Percentiles rank a stretch among this genome's conserved stretches.
Evolutionary conservation across 2,329 filamentous ascomycete genomes (phyloP).

Genomic region (Fusarium redolens): DNA sequence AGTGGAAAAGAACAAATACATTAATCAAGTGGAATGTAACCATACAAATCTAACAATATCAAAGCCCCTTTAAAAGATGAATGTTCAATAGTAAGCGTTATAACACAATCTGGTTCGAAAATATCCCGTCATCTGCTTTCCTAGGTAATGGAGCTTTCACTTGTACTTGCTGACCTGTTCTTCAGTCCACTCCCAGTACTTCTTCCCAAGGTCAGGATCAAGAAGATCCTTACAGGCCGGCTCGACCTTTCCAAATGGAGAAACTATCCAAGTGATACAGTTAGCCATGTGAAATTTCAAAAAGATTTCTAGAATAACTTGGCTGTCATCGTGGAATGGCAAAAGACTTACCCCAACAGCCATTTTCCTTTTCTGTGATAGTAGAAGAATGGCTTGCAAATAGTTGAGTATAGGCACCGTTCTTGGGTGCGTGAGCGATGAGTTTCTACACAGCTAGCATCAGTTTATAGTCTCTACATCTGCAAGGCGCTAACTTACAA

Average conservation of each 20-base stretch:
- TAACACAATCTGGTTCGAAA: too few species aligned
- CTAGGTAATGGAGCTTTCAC: too few species aligned
- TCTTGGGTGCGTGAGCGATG: neutral
- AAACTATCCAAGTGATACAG: neutral
- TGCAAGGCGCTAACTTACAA: rapidly evolving
- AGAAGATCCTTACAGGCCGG: neutral
- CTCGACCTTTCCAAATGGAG: neutral
- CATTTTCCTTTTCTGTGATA: neutral
- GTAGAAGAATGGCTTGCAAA: neutral
- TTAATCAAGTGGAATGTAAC: too few species aligned
- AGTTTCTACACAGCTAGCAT: rapidly evolving
- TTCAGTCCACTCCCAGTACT: neutral
- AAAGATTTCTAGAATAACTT: rapidly evolving
- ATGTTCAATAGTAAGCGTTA: too few species aligned
- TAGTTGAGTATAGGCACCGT: neutral
- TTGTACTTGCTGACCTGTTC: neutral
- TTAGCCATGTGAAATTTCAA: neutral
- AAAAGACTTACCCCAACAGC: neutral
- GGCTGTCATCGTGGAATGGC: neutral
- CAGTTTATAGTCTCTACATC: rapidly evolving
- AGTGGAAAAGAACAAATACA: too few species aligned
- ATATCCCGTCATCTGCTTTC: too few species aligned
- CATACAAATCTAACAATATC: too few species aligned
- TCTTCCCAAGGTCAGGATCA: neutral
- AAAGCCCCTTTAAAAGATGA: too few species aligned